A percentile compares a stretch with the other conserved stretches of the same genome.
Evolutionary conservation across 257 asterid genomes (phyloP).

Genomic region (Lantana camara): DNA sequence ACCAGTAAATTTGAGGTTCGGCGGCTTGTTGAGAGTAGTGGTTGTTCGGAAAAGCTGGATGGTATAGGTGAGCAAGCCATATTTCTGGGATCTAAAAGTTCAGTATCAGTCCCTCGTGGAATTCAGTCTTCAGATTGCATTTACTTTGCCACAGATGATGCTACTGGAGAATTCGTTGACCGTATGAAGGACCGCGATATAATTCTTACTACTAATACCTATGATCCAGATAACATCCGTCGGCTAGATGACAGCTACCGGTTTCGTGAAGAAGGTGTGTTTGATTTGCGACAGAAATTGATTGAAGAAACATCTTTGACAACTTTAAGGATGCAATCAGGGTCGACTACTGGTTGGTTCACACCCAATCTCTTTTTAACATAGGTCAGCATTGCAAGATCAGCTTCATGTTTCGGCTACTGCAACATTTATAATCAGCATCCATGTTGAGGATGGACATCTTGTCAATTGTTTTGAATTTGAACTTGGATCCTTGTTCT

Average conservation of each 20-base stretch:
- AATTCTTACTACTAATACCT: neutral
- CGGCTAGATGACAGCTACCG: neutral
- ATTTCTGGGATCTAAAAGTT: slow-evolving; percentile 10
- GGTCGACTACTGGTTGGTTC: slow-evolving; percentile 19
- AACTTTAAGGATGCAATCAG: neutral
- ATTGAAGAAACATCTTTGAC: neutral
- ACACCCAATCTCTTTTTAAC: neutral
- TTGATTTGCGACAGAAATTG: neutral
- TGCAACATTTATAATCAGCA: too few relatives aligned
- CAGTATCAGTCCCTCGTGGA: neutral
- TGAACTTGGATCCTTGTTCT: too few relatives aligned
- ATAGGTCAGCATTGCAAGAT: too few relatives aligned
- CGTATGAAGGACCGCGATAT: too few relatives aligned
- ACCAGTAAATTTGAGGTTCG: slow-evolving; percentile 16
- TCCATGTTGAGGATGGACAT: too few relatives aligned
- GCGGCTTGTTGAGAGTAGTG: neutral
- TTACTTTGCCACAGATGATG: neutral
- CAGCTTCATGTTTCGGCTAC: too few relatives aligned
- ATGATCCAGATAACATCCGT: too few relatives aligned
- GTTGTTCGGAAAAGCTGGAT: neutral
- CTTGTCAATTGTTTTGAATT: too few relatives aligned
- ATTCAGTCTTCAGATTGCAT: slow-evolving; percentile 6
- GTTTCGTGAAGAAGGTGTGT: slow-evolving; percentile 13
- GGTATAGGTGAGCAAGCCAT: neutral
- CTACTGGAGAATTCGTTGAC: neutral